Evolutionary conservation across 768 basidiomycete genomes (phyloP), one percentile per base, ranked within the genome.

Genomic region (Paxillus involutus): DNA sequence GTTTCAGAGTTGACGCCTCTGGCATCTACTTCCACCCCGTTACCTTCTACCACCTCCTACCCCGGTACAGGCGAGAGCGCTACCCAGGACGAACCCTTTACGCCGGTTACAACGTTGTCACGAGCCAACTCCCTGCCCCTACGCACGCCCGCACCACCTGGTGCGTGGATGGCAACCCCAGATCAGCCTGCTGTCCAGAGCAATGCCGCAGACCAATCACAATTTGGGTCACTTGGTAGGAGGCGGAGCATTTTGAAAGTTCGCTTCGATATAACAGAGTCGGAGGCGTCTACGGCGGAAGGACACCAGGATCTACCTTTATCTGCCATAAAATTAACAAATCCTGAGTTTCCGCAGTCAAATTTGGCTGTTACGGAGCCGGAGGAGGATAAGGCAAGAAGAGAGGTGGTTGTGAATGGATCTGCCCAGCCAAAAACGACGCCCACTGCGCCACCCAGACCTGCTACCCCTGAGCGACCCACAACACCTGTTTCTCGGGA

Each of bases 61-160:
- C 59, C 62, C 1, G 56, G 44, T 9, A 16, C 63, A 66, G 64
- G 42, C 12, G 54, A 55, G 41, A 35, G 36, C 10, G 57, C 49
- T 7, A 57, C 62, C 30, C 44, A 17, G 43, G 59, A 69, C 49
- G 67, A 63, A 45, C 60, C 58, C 26, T 60, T 71, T 51, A 84
- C 84, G 0, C 84, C 84, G 1, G 68, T 63, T 29, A 56, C 53
- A 16, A 77, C 83, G n/a, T 62, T 83, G 36, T 80, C 82, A 10
- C 77, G 79, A 59, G 76, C 76, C 29, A 72, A 67, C 10, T 69
- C 77, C 6, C 66, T 81, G 11, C 75, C 81, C 21, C 54, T 71
- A 16, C 80, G 80, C 52, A 89, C 86, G 0, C 87, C 88, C 40
- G 82, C 77, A n/a, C 80, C 79, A 3, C 87, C 88, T 17, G 88